Base-by-base conservation (phyloP, 257 asterid species). In the Jaltomata sinuosa region DNA sequence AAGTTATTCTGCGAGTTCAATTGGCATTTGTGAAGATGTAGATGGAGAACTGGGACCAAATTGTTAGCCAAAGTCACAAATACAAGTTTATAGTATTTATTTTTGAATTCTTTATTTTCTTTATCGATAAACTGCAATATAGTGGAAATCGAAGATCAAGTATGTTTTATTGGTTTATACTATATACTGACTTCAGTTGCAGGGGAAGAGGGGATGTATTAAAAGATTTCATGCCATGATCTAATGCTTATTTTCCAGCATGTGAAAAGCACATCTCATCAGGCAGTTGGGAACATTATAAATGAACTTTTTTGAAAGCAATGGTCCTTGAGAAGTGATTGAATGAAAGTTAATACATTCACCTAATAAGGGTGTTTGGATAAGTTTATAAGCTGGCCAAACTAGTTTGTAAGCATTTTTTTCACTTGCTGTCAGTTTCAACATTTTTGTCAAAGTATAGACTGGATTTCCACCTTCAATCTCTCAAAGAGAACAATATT, bases 201-300 rank as follows among this genome's bases (percentile, higher is more conserved):
- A 94, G 98, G 98, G 94, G 92, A 25, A 95, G 97, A 49, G 87
- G 94, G 2, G 96, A 94, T 87, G 98, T 92, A 61, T 79, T 93
- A 84, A 91, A 91, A 83, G 94, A 93, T 84, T n/a, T 89, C 97
- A 0, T 89, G 95, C 89, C 91, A 94, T 86, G 94, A 92, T 80
- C 89, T 92, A 74, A 94, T 88, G 94, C 92, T 89, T 19, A 79
- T 89, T 36, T 91, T 96, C 89, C 92, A 91, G 91, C 94, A 92
- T 79, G 90, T 91, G 25, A 86, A 92, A 61, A 88, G 91, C 89
- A 91, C 93, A 47, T 91, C 93, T 85, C 95, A 91, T 81, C 89
- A 89, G 81, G 97, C 96, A 61, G 91, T 89, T 68, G 50, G 18
- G 84, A 89, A 90, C 87, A 92, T 88, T 89, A 89, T 88, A 94